Evolutionary conservation across 495 filamentous ascomycete genomes (phyloP).

Genomic region (Aspergillus kassunensis): DNA sequence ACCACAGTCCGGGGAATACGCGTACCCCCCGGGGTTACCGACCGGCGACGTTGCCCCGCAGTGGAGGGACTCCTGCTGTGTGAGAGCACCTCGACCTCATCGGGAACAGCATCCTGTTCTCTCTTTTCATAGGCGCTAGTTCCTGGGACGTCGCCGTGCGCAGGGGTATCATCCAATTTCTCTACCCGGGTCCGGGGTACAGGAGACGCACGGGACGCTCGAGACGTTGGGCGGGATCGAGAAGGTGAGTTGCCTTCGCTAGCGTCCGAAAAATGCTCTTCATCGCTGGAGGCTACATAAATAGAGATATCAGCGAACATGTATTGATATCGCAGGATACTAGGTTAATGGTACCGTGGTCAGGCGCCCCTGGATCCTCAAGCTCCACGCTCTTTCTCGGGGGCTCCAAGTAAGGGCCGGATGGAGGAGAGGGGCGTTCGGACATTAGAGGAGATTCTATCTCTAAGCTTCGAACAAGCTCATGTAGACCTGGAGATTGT

Average conservation of each 20-base stretch:
- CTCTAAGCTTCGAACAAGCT: constrained; percentile 18
- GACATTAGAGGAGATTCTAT: constrained; percentile 32
- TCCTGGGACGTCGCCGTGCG: constrained; percentile 60
- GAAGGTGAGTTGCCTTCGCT: constrained; percentile 57
- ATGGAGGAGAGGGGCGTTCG: constrained; percentile 34
- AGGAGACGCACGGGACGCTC: constrained; percentile 51
- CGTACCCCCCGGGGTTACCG: constrained; percentile 48
- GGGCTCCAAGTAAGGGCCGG: constrained; percentile 53
- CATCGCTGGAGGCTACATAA: constrained; percentile 55
- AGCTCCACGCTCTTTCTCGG: constrained; percentile 60
- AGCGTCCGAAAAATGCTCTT: constrained; percentile 91
- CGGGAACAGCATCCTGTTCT: constrained; percentile 59
- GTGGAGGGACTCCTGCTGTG: constrained; percentile 44
- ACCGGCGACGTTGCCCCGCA: constrained; percentile 33
- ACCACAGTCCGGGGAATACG: constrained; percentile 80
- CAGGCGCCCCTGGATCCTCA: constrained; percentile 78
- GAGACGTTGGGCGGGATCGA: constrained; percentile 31
- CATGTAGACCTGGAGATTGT: constrained; percentile 15
- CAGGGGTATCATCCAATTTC: constrained; percentile 53
- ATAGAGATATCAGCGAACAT: neutral
- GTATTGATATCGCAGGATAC: neutral
- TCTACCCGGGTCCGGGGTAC: constrained; percentile 61
- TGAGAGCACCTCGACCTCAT: constrained; percentile 59
- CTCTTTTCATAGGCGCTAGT: constrained; percentile 56
- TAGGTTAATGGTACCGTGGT: constrained; percentile 56